A percentile compares a stretch with the other conserved stretches of the same genome.
Evolutionary conservation across 2,329 filamentous ascomycete species (phyloP).

Genomic region (Pseudogymnoascus sp.): DNA sequence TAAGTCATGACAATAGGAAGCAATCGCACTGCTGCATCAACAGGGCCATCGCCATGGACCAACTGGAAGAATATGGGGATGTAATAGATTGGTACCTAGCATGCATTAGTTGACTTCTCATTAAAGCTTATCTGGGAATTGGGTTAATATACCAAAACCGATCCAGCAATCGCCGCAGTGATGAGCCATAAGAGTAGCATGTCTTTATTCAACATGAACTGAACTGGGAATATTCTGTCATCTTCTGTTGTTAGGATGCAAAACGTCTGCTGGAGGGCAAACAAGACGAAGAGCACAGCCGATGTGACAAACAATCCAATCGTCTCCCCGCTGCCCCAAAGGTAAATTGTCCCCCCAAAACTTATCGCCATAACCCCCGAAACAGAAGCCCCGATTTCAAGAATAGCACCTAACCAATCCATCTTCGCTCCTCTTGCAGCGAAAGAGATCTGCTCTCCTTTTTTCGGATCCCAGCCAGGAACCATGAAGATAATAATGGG

Average conservation of each 20-base stretch:
- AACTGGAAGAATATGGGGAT: slow-evolving; percentile 40
- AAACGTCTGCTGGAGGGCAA: slow-evolving; percentile 10
- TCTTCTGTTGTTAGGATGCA: neutral
- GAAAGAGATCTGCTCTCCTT: neutral
- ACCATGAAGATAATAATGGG: neutral
- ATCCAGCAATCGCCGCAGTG: slow-evolving; percentile 39
- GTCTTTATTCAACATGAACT: neutral
- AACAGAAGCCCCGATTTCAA: neutral
- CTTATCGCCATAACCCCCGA: too few species aligned
- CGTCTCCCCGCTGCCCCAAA: too few species aligned
- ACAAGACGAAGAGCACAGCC: too few species aligned
- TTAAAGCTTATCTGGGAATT: too few species aligned
- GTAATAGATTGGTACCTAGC: slow-evolving; percentile 37
- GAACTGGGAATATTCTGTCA: neutral
- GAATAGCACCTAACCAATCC: slow-evolving; percentile 32
- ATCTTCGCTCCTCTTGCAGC: slow-evolving; percentile 19
- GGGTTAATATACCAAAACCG: too few species aligned
- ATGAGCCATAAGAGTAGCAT: slow-evolving; percentile 24
- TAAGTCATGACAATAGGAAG: slow-evolving; percentile 24
- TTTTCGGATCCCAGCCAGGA: neutral
- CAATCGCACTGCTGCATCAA: slow-evolving; percentile 30
- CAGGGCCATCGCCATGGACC: slow-evolving; percentile 38
- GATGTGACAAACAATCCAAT: too few species aligned
- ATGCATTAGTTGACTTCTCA: slow-evolving; percentile 16
- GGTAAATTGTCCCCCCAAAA: too few species aligned